These are phyloP conservation scores for Clathrospora elynae DNA, from an alignment of 2,329 filamentous ascomycete genomes.

Conservation along the genomic window DNA sequence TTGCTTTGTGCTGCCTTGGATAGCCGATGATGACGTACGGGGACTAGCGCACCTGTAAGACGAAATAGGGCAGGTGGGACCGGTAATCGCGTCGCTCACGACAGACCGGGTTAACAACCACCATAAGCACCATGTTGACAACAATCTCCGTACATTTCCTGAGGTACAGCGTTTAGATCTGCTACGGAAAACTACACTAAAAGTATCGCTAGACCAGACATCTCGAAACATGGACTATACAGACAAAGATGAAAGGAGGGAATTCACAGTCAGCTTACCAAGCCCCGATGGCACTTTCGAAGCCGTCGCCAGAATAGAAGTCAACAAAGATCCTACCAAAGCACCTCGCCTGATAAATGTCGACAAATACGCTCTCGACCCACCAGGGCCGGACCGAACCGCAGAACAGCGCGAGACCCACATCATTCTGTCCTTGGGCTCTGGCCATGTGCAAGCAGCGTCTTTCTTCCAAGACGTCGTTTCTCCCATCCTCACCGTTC, in stretches of 20 bases:
- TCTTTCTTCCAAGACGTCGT: constrained; percentile 49
- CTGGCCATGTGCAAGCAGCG: constrained; percentile 51
- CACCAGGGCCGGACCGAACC: background rate
- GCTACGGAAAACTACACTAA: background rate
- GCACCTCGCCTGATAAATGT: constrained; percentile 27
- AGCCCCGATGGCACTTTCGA: constrained; percentile 12
- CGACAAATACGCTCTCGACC: constrained; percentile 23
- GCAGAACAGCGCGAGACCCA: constrained; percentile 41
- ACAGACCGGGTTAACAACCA: constrained; percentile 1
- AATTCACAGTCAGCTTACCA: constrained; percentile 15
- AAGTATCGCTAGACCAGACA: constrained; percentile 5
- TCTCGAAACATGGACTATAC: background rate
- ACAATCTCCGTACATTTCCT: background rate
- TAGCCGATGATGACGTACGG: constrained; percentile 12
- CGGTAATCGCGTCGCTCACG: constrained; percentile 3
- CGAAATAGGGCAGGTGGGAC: constrained; percentile 10
- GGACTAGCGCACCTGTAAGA: constrained; percentile 19
- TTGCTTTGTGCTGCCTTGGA: constrained; percentile 14
- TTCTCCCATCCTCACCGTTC: constrained; percentile 50
- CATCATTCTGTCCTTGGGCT: constrained; percentile 53
- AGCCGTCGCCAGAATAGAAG: constrained; percentile 13
- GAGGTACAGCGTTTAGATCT: too few species aligned
- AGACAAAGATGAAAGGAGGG: constrained; percentile 1
- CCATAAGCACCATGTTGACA: background rate
- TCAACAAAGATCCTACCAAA: constrained; percentile 19